These are phyloP conservation scores for Quercus tomentella DNA, from an alignment of 331 rosid genomes.

Conservation along the genomic window DNA sequence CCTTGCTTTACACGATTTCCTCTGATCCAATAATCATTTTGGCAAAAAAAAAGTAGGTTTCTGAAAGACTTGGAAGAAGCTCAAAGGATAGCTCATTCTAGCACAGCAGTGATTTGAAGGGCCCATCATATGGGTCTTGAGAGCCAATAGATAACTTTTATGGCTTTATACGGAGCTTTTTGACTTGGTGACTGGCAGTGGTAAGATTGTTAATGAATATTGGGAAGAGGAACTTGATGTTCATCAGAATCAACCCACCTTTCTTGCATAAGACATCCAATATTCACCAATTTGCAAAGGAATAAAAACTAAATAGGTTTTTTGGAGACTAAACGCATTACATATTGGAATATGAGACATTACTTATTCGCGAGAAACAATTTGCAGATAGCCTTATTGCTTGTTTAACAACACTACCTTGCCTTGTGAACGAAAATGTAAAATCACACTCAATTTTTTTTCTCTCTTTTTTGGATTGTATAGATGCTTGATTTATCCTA, in stretches of 20 bases:
- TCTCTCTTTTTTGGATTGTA: not conserved
- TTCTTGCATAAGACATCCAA: conserved; percentile 21
- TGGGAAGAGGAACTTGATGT: conserved; percentile 26
- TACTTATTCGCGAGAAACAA: too few relatives aligned
- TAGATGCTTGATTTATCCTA: not conserved
- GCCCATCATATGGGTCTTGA: conserved; percentile 16
- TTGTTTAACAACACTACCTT: too few relatives aligned
- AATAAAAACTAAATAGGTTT: too few relatives aligned
- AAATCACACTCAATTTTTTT: not conserved
- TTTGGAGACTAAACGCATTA: too few relatives aligned
- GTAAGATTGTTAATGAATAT: conserved; percentile 3
- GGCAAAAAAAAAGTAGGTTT: conserved; percentile 50
- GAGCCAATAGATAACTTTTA: conserved; percentile 2
- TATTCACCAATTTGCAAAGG: too few relatives aligned
- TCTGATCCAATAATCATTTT: conserved; percentile 13
- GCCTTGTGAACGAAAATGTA: not conserved
- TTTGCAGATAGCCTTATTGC: too few relatives aligned
- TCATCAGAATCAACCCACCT: conserved; percentile 11
- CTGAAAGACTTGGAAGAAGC: conserved; percentile 96
- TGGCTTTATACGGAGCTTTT: conserved; percentile 13
- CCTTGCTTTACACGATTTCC: not conserved
- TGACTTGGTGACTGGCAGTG: conserved; percentile 2
- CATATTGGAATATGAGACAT: too few relatives aligned
- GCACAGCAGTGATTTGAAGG: conserved; percentile 46
- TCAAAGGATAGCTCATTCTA: conserved; percentile 68